Conservation (phyloP, 148 eudicot species). For the Camellia sinensis region DNA sequence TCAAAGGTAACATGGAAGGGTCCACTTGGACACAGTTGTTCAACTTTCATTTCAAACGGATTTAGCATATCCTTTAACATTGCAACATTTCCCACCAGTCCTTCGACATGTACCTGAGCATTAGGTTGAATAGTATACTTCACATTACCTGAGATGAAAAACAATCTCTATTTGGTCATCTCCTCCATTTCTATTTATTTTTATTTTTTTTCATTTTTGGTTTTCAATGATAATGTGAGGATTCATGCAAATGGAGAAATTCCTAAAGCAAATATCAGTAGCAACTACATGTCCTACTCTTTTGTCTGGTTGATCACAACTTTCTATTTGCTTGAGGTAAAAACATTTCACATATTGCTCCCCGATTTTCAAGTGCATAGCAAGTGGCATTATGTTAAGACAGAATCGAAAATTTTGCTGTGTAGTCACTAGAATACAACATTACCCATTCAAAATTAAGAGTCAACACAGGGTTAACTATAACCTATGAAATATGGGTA, state of each 20-base stretch:
- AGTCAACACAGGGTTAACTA: too few relatives aligned
- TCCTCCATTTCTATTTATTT: neutral
- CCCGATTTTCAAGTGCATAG: too few relatives aligned
- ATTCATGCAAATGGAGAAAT: neutral
- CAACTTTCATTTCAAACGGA: constrained; percentile 35
- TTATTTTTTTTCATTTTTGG: neutral
- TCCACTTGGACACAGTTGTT: constrained; percentile 55
- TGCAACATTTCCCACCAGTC: constrained; percentile 32
- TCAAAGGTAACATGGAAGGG: constrained; percentile 60
- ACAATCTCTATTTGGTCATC: neutral
- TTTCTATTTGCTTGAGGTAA: neutral
- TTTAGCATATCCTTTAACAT: constrained; percentile 23
- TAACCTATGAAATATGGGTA: too few relatives aligned
- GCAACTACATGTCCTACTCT: too few relatives aligned
- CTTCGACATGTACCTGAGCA: constrained; percentile 30
- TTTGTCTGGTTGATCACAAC: neutral
- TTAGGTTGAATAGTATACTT: constrained; percentile 8
- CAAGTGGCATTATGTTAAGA: neutral
- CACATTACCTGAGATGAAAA: constrained; percentile 18
- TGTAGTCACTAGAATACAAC: too few relatives aligned
- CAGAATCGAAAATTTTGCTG: neutral
- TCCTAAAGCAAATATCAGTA: neutral
- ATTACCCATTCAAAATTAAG: too few relatives aligned
- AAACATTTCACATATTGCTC: neutral
- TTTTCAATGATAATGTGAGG: neutral